A percentile compares a stretch with the other conserved stretches of the same genome.
These are phyloP conservation scores for Phytopythium oedochilum DNA, from an alignment of 352 stramenopile species.

Conservation along the genomic window DNA sequence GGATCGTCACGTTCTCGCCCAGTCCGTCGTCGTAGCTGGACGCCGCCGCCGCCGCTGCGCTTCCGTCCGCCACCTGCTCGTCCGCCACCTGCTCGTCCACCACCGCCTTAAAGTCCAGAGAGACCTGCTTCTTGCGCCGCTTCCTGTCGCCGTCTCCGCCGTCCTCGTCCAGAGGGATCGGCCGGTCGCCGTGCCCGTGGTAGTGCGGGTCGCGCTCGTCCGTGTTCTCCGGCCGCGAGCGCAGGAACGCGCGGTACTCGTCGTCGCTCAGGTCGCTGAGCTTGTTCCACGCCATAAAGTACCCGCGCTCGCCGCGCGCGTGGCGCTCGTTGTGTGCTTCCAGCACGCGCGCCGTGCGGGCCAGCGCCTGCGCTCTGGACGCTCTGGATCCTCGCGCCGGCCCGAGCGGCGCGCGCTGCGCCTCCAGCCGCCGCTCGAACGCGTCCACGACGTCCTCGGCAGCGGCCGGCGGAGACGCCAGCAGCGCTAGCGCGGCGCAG, in stretches of 20 bases:
- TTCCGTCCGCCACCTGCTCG: slow-evolving; percentile 2
- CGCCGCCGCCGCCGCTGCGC: slow-evolving; percentile 15
- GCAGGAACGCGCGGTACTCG: slow-evolving; percentile 61
- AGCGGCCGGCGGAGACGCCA: neutral
- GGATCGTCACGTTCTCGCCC: slow-evolving; percentile 22
- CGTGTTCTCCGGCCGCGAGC: slow-evolving; percentile 29
- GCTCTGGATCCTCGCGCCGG: slow-evolving; percentile 38
- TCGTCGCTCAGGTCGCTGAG: slow-evolving; percentile 63
- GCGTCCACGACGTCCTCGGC: slow-evolving; percentile 1
- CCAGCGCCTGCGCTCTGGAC: slow-evolving; percentile 36
- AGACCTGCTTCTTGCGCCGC: slow-evolving; percentile 11
- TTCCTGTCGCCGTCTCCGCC: slow-evolving; percentile 3
- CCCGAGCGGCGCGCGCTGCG: slow-evolving; percentile 20
- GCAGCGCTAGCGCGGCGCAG: neutral
- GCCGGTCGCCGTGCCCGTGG: slow-evolving; percentile 4
- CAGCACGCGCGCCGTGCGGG: slow-evolving; percentile 31
- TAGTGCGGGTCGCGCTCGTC: slow-evolving; percentile 10
- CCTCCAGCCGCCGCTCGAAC: slow-evolving; percentile 19
- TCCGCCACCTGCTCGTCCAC: slow-evolving; percentile 6
- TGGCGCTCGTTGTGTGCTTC: slow-evolving; percentile 21
- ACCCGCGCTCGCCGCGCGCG: slow-evolving; percentile 25
- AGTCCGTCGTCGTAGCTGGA: slow-evolving; percentile 10
- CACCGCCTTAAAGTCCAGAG: neutral
- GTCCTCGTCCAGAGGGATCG: neutral
- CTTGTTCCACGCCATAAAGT: slow-evolving; percentile 57